These are phyloP conservation scores for Rubroshorea leprosula DNA, from an alignment of 345 rosid species.

Conservation along the genomic window DNA sequence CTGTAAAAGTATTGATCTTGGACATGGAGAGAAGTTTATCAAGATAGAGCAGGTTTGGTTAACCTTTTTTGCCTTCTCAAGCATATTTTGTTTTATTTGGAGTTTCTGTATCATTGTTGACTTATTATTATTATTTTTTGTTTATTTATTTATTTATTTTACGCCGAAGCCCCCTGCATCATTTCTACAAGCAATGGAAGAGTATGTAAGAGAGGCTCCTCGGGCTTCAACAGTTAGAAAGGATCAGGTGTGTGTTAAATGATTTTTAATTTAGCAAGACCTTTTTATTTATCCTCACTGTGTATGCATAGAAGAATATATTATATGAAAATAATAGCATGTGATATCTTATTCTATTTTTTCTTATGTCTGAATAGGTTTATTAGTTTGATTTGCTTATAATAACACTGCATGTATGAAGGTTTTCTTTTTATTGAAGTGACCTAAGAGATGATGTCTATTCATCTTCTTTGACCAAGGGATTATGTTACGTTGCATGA, in stretches of 20 bases:
- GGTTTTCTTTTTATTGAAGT: neutral
- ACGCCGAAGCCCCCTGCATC: slow-evolving; percentile 92
- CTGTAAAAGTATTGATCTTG: slow-evolving; percentile 77
- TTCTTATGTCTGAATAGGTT: no score
- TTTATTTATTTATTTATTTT: no score
- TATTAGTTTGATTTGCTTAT: no score
- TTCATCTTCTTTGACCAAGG: slow-evolving; percentile 1
- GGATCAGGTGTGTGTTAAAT: slow-evolving; percentile 53
- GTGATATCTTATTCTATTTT: no score
- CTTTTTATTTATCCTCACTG: neutral
- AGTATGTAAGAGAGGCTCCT: slow-evolving; percentile 87
- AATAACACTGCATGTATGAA: no score
- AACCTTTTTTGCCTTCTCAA: slow-evolving; percentile 5
- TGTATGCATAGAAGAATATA: no score
- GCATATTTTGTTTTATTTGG: slow-evolving; percentile 4
- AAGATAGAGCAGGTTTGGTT: slow-evolving; percentile 91
- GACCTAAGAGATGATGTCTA: neutral
- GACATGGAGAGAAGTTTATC: slow-evolving; percentile 72
- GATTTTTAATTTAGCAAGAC: neutral
- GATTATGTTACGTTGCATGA: no score
- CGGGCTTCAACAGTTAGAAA: slow-evolving; percentile 46
- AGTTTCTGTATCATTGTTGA: slow-evolving; percentile 1
- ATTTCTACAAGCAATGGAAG: slow-evolving; percentile 98
- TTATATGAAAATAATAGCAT: neutral
- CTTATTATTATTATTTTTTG: slow-evolving; percentile 5